Conservation (phyloP, 1,284 basidiomycete species). For the Ganoderma boninense region DNA sequence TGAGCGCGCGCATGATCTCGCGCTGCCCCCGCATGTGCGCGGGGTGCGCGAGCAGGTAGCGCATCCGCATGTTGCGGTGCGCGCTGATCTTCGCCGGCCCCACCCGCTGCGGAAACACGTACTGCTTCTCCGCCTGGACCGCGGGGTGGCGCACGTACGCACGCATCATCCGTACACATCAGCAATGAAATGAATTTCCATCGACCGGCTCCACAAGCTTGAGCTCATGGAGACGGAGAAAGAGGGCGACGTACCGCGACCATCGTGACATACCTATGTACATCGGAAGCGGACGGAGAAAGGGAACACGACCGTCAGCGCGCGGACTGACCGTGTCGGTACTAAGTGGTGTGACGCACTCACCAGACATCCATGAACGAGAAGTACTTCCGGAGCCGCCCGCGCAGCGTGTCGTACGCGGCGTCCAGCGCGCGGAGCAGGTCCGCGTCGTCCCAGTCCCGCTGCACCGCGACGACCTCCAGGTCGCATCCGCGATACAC, state of each 20-base stretch:
- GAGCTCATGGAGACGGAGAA: not conserved
- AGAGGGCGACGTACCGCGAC: slow-evolving; percentile 19
- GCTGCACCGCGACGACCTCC: slow-evolving; percentile 23
- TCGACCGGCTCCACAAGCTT: too few species aligned
- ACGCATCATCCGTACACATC: too few species aligned
- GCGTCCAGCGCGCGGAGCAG: slow-evolving; percentile 25
- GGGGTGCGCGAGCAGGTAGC: slow-evolving; percentile 34
- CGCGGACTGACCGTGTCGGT: not conserved
- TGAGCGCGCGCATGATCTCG: slow-evolving; percentile 37
- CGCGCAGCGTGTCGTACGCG: slow-evolving; percentile 31
- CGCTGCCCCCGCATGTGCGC: slow-evolving; percentile 27
- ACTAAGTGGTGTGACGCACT: too few species aligned
- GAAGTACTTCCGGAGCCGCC: slow-evolving; percentile 33
- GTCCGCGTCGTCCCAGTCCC: slow-evolving; percentile 33
- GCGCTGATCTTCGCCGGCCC: slow-evolving; percentile 26
- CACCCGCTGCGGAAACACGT: slow-evolving; percentile 32
- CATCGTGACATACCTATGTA: slow-evolving; percentile 30
- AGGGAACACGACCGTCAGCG: not conserved
- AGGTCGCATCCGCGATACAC: slow-evolving; percentile 28
- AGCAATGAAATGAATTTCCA: too few species aligned
- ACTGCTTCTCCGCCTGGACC: slow-evolving; percentile 29
- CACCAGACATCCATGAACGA: slow-evolving; percentile 32
- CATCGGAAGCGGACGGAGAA: not conserved
- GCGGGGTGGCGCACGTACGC: not conserved
- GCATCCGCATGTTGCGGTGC: slow-evolving; percentile 31